phyloP scores from a whole-genome alignment of 148 eudicot species.

The Camellia granthamiana region DNA sequence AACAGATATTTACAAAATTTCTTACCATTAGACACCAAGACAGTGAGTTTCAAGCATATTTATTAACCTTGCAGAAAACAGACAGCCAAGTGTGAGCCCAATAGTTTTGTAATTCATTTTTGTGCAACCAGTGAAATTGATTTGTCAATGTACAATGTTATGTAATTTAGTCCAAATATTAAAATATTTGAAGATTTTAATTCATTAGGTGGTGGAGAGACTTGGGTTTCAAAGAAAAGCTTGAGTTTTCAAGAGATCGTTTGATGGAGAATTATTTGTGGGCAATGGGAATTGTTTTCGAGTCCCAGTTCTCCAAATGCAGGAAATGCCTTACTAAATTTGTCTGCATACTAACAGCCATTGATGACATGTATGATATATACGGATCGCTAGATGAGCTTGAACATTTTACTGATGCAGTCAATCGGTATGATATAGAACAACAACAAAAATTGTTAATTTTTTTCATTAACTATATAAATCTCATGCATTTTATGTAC shows the following conservation, averaged over 20 bases:
- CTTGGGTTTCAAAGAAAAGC: conserved; percentile 15
- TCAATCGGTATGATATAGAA: background rate
- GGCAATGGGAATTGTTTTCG: background rate
- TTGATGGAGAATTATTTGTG: conserved; percentile 18
- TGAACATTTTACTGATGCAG: conserved; percentile 12
- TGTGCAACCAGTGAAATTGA: too few species aligned
- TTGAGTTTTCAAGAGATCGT: conserved; percentile 4
- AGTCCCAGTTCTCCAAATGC: conserved; percentile 15
- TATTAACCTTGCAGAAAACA: too few species aligned
- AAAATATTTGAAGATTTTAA: background rate
- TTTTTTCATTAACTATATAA: too few species aligned
- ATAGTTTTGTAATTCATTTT: too few species aligned
- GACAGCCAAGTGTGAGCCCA: too few species aligned
- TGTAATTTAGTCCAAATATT: too few species aligned
- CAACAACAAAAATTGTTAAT: too few species aligned
- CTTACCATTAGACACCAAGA: too few species aligned
- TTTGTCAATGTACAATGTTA: too few species aligned
- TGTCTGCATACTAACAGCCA: background rate
- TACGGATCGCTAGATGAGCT: conserved; percentile 17
- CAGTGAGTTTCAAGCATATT: too few species aligned
- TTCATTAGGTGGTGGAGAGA: conserved; percentile 11
- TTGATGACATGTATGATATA: conserved; percentile 13
- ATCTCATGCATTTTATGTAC: too few species aligned
- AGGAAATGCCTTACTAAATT: conserved; percentile 7
- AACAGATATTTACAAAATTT: too few species aligned